Conservation (phyloP, 345 rosid genomes). For the Arabidopsis arenosa region DNA sequence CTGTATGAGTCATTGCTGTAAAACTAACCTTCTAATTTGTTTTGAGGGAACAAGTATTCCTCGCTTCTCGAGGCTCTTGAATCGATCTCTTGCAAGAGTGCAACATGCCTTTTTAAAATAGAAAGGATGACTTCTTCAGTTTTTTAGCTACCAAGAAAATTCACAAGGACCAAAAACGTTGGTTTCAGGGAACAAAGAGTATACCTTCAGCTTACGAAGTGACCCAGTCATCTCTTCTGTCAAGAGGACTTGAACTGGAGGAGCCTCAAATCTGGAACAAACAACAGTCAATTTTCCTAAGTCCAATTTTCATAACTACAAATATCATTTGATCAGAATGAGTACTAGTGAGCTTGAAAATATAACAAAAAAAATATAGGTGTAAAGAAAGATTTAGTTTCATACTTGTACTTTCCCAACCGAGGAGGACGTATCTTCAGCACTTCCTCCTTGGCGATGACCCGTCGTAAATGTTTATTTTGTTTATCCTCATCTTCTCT, state of each 20-base stretch:
- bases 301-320: neutral
- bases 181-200: constrained; percentile 1
- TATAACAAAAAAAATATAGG: neutral
- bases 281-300: neutral
- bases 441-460: constrained; percentile 75
- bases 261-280: constrained; percentile 69
- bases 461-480: constrained; percentile 57
- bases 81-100: constrained; percentile 86
- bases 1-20: neutral
- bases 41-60: constrained; percentile 77
- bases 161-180: neutral
- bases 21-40: constrained; percentile 61
- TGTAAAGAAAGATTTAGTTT: neutral
- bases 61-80: constrained; percentile 90
- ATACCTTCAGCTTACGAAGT: constrained; percentile 81
- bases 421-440: constrained; percentile 82
- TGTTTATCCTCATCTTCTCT: constrained; percentile 82
- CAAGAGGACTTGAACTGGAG: constrained; percentile 85
- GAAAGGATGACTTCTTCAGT: neutral
- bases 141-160: constrained; percentile 17
- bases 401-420: constrained; percentile 94
- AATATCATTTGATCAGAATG: neutral
- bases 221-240: constrained; percentile 96
- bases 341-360: neutral
- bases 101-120: constrained; percentile 66